A percentile compares a stretch with the other conserved stretches of the same genome.
Conservation (phyloP, 2,329 filamentous ascomycete genomes). For the Alternaria metachromatica region DNA sequence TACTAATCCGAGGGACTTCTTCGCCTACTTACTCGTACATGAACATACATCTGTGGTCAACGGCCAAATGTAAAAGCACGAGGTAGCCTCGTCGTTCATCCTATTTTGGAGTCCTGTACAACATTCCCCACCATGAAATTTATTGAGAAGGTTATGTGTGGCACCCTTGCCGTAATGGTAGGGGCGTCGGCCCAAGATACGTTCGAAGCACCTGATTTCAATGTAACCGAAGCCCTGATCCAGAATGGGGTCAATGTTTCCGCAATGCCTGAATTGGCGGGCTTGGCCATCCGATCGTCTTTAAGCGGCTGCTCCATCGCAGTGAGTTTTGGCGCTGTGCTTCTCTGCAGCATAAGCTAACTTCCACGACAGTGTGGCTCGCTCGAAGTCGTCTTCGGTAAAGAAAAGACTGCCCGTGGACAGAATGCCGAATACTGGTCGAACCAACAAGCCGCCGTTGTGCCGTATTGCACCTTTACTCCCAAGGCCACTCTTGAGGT, state of each 20-base stretch:
- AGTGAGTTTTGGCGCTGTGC: neutral
- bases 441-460: neutral
- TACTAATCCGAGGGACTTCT: no score
- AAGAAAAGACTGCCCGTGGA: neutral
- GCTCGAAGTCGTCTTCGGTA: neutral
- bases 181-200: neutral
- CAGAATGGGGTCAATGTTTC: neutral
- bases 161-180: fast-evolving
- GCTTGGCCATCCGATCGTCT: neutral
- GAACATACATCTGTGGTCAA: no score
- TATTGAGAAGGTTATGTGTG: no score
- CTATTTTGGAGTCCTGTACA: no score
- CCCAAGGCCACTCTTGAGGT: neutral
- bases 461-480: neutral
- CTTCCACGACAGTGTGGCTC: neutral
- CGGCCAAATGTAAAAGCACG: no score
- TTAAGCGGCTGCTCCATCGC: neutral
- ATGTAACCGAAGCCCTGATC: neutral
- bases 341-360: neutral
- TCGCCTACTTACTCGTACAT: no score
- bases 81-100: no score
- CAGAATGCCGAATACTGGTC: neutral
- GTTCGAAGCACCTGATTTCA: neutral
- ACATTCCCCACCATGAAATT: no score
- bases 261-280: neutral